These are phyloP conservation scores for Russula sp. DNA, from an alignment of 768 basidiomycete genomes.

Conservation along the genomic window DNA sequence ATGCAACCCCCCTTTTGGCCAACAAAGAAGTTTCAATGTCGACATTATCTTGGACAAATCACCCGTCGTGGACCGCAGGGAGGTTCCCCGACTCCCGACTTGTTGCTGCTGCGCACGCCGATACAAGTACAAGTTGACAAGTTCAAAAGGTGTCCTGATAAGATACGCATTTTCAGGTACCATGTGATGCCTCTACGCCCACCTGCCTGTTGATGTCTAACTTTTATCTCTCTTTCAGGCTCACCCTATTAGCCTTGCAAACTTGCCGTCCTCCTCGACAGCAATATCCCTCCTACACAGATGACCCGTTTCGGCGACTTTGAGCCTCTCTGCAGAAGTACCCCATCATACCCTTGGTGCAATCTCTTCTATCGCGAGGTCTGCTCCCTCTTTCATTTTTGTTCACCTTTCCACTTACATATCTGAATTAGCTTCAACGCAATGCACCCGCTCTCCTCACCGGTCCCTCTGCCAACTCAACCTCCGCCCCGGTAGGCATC, in stretches of 20 bases:
- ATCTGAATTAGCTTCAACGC: constrained; percentile 30
- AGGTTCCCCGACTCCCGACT: neutral
- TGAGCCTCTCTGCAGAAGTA: constrained; percentile 54
- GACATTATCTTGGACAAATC: too few species aligned
- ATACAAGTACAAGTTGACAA: too few species aligned
- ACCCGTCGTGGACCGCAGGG: constrained; percentile 2
- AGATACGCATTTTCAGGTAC: too few species aligned
- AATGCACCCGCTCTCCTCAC: constrained; percentile 32
- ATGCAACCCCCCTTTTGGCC: too few species aligned
- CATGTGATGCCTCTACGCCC: neutral
- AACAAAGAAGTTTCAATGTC: too few species aligned
- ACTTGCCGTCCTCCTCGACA: constrained; percentile 2
- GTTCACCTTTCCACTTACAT: neutral
- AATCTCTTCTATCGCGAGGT: constrained; percentile 93
- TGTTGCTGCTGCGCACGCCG: too few species aligned
- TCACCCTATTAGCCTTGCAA: neutral
- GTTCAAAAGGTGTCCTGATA: too few species aligned
- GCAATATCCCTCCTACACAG: constrained; percentile 6
- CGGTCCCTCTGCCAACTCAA: constrained; percentile 40
- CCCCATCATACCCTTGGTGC: constrained; percentile 86
- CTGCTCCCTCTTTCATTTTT: constrained; percentile 25
- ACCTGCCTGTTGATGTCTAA: neutral
- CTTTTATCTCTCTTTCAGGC: neutral
- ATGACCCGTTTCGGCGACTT: constrained; percentile 74
- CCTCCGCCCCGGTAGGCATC: constrained; percentile 72